Percentiles rank a stretch among this genome's conserved stretches.
Conservation (phyloP, 2,329 filamentous ascomycete species). For the Alternaria postmessia region DNA sequence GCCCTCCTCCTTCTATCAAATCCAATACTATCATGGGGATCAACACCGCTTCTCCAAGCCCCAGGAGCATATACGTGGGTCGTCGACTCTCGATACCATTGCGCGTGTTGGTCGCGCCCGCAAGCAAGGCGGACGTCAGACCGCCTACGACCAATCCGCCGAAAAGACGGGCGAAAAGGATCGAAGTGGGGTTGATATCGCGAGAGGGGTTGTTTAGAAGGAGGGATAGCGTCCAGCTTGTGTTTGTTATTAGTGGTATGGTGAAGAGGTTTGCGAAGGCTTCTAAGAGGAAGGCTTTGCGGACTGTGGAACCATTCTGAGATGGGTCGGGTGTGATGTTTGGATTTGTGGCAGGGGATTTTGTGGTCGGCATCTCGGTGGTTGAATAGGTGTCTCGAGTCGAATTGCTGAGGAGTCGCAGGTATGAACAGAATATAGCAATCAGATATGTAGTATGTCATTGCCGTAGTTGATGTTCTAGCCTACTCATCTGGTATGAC, state of each 20-base stretch:
- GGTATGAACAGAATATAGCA: background rate
- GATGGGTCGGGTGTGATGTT: conserved; percentile 24
- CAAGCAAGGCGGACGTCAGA: conserved; percentile 32
- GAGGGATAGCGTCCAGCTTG: conserved; percentile 29
- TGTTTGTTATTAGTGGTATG: conserved; percentile 36
- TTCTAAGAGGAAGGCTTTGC: conserved; percentile 39
- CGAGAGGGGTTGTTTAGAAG: conserved; percentile 28
- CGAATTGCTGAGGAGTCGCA: background rate
- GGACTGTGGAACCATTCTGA: conserved; percentile 28
- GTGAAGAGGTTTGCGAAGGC: conserved; percentile 39
- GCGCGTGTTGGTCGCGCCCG: conserved; percentile 33
- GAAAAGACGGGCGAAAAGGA: conserved; percentile 38
- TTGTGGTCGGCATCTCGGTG: conserved; percentile 11
- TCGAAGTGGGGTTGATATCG: conserved; percentile 32
- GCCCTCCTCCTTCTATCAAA: conserved; percentile 22
- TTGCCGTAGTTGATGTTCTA: background rate
- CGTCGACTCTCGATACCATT: conserved; percentile 37
- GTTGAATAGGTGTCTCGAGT: background rate
- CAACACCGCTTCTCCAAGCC: conserved; percentile 29
- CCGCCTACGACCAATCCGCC: conserved; percentile 34
- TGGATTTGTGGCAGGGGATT: conserved; percentile 34
- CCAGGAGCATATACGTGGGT: conserved; percentile 33
- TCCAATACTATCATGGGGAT: conserved; percentile 34
- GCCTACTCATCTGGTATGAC: background rate
- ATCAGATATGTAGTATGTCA: background rate